Evolutionary conservation across 1,139 yeast species (phyloP).

Genomic region (Sugiyamaella paludigena): DNA sequence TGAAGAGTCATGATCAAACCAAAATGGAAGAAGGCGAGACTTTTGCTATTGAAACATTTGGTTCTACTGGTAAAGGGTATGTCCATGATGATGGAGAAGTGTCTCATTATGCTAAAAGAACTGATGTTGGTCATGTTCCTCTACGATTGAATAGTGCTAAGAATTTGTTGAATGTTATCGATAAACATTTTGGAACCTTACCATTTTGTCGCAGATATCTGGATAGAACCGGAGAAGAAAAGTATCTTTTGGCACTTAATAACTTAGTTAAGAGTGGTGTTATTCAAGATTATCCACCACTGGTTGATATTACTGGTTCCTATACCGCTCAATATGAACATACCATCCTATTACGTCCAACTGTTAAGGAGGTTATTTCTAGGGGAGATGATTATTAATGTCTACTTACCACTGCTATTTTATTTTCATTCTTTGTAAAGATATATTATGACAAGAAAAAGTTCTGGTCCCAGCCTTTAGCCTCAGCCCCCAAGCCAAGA

Average conservation of each 20-base stretch:
- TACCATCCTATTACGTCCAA: conserved; percentile 86
- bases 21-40: conserved; percentile 99
- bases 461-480: no score
- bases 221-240: conserved; percentile 89
- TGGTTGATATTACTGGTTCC: conserved; percentile 75
- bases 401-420: conserved; percentile 1
- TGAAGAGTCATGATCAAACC: conserved; percentile 86
- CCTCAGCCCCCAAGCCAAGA: no score
- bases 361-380: conserved; percentile 89
- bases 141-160: conserved; percentile 65
- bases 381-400: conserved; percentile 87
- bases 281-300: conserved; percentile 96
- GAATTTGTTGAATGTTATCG: conserved; percentile 62
- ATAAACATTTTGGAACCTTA: conserved; percentile 82
- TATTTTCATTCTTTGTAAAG: not conserved
- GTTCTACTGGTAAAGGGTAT: conserved; percentile 92
- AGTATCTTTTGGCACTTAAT: conserved; percentile 84
- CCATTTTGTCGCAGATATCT: conserved; percentile 96
- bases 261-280: conserved; percentile 81
- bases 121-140: conserved; percentile 50
- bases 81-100: conserved; percentile 87
- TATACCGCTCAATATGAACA: conserved; percentile 98
- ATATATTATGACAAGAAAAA: not conserved
- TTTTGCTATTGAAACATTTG: conserved; percentile 97
- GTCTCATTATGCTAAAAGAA: conserved; percentile 80